Evolutionary conservation across 768 basidiomycete genomes (phyloP), one percentile per base, ranked within the genome.

Genomic region (Collybia sordida): DNA sequence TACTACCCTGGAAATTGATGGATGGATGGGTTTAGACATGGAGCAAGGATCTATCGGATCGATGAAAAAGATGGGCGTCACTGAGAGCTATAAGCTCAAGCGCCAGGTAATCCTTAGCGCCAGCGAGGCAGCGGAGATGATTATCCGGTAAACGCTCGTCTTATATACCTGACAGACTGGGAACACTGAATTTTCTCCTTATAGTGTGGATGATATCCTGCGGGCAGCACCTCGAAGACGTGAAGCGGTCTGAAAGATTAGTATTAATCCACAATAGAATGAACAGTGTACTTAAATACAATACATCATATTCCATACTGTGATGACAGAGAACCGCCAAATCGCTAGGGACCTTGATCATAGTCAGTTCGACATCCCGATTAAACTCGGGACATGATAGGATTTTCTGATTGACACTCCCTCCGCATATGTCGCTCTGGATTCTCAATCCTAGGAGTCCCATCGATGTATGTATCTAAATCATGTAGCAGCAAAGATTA

Each of bases 71-170:
- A 74, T 96, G 9, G 97, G 97, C 25, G 72, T 99, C 31, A 98
- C 95, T 0, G 96, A 99, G 73, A 94, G 91, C 59, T 99, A 93
- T 72, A 98, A 98, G 75, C 77, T 99, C 56, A 99, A 99, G 74
- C 78, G 87, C 35, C 95, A 98, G 69, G 95, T 98, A 1, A 88
- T 99, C 3, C 71, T 90, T 41, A 96, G 93, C 62, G 95, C 97
- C 1, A 92, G 86, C 50, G 97, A 99, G 65, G 97, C 95, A 15
- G 89, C 93, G 1, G 97, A 98, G 76, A 98, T 98, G 96, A 98
- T 99, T 58, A 81, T 99, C 55, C 82, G 96, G 88, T 90, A 70
- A 22, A 82, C 67, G 15, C 7, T 31, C 11, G 14, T 42, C 43
- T 17, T 42, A 34, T 1, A 22, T 18, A 36, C 49, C 38, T 7